These are phyloP conservation scores for Aureococcus anophagefferens DNA, from an alignment of 108 stramenopile genomes.

Conservation along the genomic window DNA sequence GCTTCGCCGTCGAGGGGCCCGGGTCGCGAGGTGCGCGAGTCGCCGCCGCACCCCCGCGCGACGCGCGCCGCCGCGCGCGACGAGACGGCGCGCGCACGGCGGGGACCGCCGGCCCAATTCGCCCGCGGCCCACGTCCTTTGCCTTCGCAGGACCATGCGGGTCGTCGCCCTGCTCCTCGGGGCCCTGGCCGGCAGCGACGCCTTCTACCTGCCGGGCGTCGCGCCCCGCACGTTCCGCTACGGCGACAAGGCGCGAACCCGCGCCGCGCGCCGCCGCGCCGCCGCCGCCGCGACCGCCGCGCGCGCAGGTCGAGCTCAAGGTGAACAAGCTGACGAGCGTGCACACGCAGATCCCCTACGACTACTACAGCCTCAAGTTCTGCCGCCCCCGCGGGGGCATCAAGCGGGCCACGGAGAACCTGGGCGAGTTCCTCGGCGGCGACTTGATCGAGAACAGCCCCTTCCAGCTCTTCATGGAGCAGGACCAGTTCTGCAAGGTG, in stretches of 20 bases:
- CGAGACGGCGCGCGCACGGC: too few species aligned
- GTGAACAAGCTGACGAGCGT: constrained; percentile 46
- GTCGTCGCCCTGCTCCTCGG: too few species aligned
- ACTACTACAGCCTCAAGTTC: constrained; percentile 89
- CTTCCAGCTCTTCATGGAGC: constrained; percentile 85
- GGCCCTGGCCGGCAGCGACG: too few species aligned
- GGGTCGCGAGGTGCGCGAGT: too few species aligned
- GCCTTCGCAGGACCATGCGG: too few species aligned
- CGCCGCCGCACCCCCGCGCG: too few species aligned
- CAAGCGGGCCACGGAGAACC: constrained; percentile 60
- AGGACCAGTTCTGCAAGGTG: constrained; percentile 83
- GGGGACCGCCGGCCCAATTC: too few species aligned
- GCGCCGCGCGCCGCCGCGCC: too few species aligned
- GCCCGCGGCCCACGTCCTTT: too few species aligned
- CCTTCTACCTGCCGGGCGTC: constrained; percentile 79
- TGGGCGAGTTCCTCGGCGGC: constrained; percentile 93
- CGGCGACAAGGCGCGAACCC: constrained; percentile 8
- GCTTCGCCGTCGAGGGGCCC: too few species aligned
- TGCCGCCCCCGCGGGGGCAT: constrained; percentile 72
- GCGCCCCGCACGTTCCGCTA: constrained; percentile 52
- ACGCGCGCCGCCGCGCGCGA: too few species aligned
- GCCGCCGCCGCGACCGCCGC: too few species aligned
- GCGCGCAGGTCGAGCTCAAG: background rate
- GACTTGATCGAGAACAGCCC: constrained; percentile 93
- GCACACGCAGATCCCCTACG: constrained; percentile 79